A percentile compares a stretch with the other conserved stretches of the same genome.
Evolutionary conservation across 805 yeast species (phyloP).

Genomic region (Spathaspora arborariae): DNA sequence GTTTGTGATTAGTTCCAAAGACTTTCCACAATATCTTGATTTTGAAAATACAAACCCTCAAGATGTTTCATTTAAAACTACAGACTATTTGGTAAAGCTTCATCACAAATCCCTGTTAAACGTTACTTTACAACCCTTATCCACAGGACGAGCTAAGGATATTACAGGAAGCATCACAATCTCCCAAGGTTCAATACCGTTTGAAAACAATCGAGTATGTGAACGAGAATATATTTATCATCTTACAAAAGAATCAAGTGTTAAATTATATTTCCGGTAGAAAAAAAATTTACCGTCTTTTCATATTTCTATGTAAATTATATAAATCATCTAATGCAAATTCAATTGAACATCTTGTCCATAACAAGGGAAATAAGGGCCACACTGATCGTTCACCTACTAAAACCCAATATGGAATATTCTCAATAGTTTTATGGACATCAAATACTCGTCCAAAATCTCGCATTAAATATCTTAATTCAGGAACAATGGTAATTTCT

Average conservation of each 20-base stretch:
- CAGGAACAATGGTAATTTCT: constrained; percentile 90
- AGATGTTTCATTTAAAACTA: constrained; percentile 38
- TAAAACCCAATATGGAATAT: constrained; percentile 82
- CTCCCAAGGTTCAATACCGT: constrained; percentile 49
- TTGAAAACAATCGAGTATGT: constrained; percentile 23
- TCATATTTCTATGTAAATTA: constrained; percentile 36
- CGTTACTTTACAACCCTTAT: constrained; percentile 60
- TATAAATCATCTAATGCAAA: constrained; percentile 78
- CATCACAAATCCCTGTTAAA: constrained; percentile 49
- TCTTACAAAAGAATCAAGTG: constrained; percentile 50
- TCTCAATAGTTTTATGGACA: constrained; percentile 62
- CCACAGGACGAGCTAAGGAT: constrained; percentile 80
- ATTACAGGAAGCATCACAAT: constrained; percentile 70
- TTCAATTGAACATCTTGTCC: constrained; percentile 88
- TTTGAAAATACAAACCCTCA: constrained; percentile 15
- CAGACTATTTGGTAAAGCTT: constrained; percentile 46
- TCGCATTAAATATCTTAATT: constrained; percentile 61
- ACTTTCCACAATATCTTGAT: constrained; percentile 32
- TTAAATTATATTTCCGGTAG: constrained; percentile 44
- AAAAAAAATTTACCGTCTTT: neutral
- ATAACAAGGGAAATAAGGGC: constrained; percentile 81
- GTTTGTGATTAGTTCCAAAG: constrained; percentile 35
- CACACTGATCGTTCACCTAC: constrained; percentile 93
- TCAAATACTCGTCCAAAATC: constrained; percentile 78
- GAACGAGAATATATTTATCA: constrained; percentile 66